Evolutionary conservation across 768 basidiomycete species (phyloP).

Genomic region (Mycena polygramma): DNA sequence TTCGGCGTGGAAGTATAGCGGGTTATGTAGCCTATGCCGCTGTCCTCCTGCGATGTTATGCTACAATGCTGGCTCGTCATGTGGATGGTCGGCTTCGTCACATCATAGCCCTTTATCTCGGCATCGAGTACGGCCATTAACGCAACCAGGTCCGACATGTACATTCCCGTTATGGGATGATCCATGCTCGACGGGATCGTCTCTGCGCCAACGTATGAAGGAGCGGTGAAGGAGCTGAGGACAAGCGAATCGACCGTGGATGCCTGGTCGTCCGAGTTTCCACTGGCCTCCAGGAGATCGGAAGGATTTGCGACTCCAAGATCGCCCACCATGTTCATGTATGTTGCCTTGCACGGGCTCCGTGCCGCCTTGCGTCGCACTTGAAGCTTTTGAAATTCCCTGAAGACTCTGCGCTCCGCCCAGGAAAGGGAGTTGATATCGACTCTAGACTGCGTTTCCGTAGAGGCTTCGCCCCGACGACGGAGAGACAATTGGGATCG

Average conservation of each 20-base stretch:
- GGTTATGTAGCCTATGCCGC: neutral
- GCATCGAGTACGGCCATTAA: neutral
- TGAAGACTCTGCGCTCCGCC: too few relatives aligned
- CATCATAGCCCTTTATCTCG: neutral
- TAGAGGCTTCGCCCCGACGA: neutral
- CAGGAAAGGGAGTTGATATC: too few relatives aligned
- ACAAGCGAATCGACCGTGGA: neutral
- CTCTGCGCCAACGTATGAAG: constrained; percentile 7
- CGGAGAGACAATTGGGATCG: neutral
- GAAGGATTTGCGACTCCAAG: too few relatives aligned
- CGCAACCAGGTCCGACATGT: constrained; percentile 4
- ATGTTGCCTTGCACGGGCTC: too few relatives aligned
- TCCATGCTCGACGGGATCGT: constrained; percentile 18
- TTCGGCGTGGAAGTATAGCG: neutral
- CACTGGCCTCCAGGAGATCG: too few relatives aligned
- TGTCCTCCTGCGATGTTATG: constrained; percentile 13
- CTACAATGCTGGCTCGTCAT: constrained; percentile 12
- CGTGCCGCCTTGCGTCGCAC: too few relatives aligned
- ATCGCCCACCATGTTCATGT: too few relatives aligned
- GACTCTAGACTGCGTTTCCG: neutral
- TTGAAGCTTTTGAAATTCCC: too few relatives aligned
- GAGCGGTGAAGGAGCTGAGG: neutral
- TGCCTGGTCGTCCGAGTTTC: neutral
- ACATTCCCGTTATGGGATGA: neutral
- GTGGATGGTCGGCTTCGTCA: neutral